phyloP scores from a whole-genome alignment of 768 basidiomycete species.

The Lactarius deliciosus region DNA sequence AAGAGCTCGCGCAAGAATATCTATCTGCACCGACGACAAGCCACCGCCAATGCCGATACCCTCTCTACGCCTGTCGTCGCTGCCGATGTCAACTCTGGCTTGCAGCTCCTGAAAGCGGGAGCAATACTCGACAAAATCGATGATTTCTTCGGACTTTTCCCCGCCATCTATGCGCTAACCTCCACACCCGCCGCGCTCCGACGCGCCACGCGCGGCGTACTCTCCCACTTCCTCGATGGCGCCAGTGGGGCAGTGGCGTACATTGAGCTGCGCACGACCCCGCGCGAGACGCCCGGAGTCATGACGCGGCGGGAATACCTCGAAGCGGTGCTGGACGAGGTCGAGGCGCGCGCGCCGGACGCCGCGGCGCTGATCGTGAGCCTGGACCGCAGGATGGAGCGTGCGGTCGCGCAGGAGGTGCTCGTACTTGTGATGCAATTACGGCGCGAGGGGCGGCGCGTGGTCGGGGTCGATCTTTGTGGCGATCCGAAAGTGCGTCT shows the following conservation, averaged over 20 bases:
- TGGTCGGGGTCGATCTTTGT: conserved; percentile 81
- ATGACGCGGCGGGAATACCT: conserved; percentile 67
- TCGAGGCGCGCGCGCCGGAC: conserved; percentile 53
- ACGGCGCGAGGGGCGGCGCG: conserved; percentile 53
- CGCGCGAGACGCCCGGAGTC: conserved; percentile 48
- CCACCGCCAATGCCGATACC: background rate
- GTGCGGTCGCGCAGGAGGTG: conserved; percentile 51
- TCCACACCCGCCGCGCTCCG: conserved; percentile 55
- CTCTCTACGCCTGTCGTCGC: background rate
- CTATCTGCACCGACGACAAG: background rate
- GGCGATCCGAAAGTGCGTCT: conserved; percentile 58
- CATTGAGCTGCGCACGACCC: conserved; percentile 83
- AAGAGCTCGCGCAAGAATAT: conserved; percentile 55
- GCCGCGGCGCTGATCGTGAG: conserved; percentile 66
- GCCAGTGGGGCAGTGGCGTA: conserved; percentile 55
- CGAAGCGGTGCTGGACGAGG: conserved; percentile 59
- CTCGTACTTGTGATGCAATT: conserved; percentile 56
- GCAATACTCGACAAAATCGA: conserved; percentile 51
- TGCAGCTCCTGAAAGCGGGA: conserved; percentile 43
- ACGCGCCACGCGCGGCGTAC: conserved; percentile 61
- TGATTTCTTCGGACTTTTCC: conserved; percentile 76
- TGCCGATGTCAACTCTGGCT: conserved; percentile 42
- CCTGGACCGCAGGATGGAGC: conserved; percentile 69
- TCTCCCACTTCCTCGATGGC: conserved; percentile 56
- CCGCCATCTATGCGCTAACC: conserved; percentile 76